phyloP scores from a whole-genome alignment of 192 early-diverging fungal species.

The Coemansia sp. region DNA sequence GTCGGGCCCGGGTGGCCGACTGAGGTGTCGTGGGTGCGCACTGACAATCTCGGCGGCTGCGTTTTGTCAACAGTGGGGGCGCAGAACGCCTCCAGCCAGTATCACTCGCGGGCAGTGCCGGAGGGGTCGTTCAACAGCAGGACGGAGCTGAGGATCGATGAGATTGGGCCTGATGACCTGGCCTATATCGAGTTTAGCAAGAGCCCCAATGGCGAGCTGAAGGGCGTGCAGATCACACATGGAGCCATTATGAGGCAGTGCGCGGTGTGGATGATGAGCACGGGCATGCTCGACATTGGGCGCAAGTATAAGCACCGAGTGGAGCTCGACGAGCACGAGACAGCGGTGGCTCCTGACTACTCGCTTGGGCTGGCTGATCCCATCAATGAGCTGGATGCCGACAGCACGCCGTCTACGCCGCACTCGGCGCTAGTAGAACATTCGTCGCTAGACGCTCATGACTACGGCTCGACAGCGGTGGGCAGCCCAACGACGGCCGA shows the following conservation, averaged over 20 bases:
- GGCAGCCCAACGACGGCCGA: slow-evolving; percentile 7
- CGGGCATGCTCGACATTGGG: slow-evolving; percentile 47
- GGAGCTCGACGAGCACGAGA: slow-evolving; percentile 40
- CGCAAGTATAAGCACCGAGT: slow-evolving; percentile 53
- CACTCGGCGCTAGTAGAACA: slow-evolving; percentile 14
- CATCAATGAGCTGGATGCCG: slow-evolving; percentile 15
- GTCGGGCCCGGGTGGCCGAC: slow-evolving; percentile 67
- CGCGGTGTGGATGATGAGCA: slow-evolving; percentile 44
- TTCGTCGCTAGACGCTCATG: not conserved
- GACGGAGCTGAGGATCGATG: slow-evolving; percentile 24
- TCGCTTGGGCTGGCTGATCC: slow-evolving; percentile 29
- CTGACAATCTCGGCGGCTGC: slow-evolving; percentile 69
- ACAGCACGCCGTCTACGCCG: slow-evolving; percentile 20
- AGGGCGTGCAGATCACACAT: slow-evolving; percentile 81
- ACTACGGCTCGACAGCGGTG: slow-evolving; percentile 8
- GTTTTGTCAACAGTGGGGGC: slow-evolving; percentile 54
- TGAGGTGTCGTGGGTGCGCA: slow-evolving; percentile 80
- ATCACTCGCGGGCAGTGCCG: slow-evolving; percentile 21
- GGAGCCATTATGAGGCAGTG: slow-evolving; percentile 76
- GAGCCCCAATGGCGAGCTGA: slow-evolving; percentile 79
- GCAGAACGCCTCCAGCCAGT: slow-evolving; percentile 30
- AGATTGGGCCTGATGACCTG: slow-evolving; percentile 55
- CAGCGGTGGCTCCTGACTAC: slow-evolving; percentile 14
- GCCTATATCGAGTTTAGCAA: slow-evolving; percentile 90
- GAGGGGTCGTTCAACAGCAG: slow-evolving; percentile 17